A percentile compares a stretch with the other conserved stretches of the same genome.
Evolutionary conservation across 2,329 filamentous ascomycete species (phyloP).

Genomic region (Aspergillus quadricinctus): DNA sequence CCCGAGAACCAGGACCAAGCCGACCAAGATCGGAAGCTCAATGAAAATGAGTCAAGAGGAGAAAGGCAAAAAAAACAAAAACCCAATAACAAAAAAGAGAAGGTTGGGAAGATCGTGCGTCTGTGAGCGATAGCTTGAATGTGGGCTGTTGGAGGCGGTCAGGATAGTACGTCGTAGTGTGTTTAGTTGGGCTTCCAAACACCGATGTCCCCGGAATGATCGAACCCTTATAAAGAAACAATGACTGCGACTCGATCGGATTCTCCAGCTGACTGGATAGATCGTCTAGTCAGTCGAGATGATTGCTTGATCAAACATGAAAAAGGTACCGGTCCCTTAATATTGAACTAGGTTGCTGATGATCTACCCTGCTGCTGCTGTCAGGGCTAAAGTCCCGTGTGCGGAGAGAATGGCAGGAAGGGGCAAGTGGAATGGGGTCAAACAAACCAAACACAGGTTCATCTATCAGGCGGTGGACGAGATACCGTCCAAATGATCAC

Average conservation of each 20-base stretch:
- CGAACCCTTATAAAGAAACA: background rate
- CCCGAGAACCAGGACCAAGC: background rate
- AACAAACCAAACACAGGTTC: background rate
- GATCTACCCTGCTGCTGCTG: background rate
- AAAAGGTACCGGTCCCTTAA: background rate
- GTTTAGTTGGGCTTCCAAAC: background rate
- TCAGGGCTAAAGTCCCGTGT: background rate
- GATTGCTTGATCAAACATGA: background rate
- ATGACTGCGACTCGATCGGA: background rate
- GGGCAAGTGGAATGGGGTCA: background rate
- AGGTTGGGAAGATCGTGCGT: constrained; percentile 3
- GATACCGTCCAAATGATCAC: background rate
- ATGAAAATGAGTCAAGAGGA: background rate
- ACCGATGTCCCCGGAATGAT: background rate
- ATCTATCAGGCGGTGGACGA: background rate
- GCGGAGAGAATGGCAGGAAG: background rate
- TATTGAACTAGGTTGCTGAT: background rate
- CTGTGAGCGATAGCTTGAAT: constrained; percentile 4
- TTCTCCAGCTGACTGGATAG: background rate
- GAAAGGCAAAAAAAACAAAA: background rate
- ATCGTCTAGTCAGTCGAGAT: background rate
- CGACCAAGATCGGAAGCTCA: background rate
- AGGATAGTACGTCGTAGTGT: constrained; percentile 11
- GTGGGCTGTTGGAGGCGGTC: constrained; percentile 26
- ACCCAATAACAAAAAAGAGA: constrained; percentile 1